Evolutionary conservation across 2,329 filamentous ascomycete species (phyloP), one percentile per base, ranked within the genome.

Genomic region (Cryoendolithus antarcticus): DNA sequence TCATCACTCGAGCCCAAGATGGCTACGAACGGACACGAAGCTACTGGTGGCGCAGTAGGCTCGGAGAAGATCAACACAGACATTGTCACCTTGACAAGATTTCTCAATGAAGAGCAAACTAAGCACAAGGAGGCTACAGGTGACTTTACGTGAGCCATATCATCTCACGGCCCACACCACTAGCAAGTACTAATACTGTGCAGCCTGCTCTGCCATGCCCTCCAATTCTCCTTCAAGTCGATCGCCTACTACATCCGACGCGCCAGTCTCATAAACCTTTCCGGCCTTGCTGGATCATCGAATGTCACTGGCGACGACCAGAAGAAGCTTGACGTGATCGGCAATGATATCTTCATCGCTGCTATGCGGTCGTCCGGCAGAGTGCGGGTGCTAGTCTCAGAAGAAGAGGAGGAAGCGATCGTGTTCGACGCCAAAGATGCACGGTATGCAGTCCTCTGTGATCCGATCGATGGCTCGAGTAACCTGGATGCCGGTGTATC

Each of bases 151-250:
- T 94, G 73, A 45, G 82, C 66, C 13, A 15, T 33, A 13, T 32
- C 41, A 30, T 43, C 29, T 5, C 5, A 3, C 15, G 5, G 5
- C 5, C 15, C 5, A 5, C 5, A 19, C 15, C 15, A 19, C 15
- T 19, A 5, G 15, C 15, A 19, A 19, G 3, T 21, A 37, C 50
- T 56, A 38, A 55, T 44, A 19, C 28, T 19, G 1, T 24, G 30
- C 55, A 95, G 88, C 55, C 75, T 98, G 38, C 77, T 98, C 44
- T 95, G 86, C 73, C 91, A 98, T 62, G 88, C 91, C 44, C 82
- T 98, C 43, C 91, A 96, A 65, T 98, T 96, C 72, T 89, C 91
- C 49, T 98, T 98, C 82, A 98, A 98, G 72, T 93, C 86, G 50
- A 98, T 98, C 63, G 86, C 91, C 54, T 94, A 96, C 74, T 98